phyloP scores from a whole-genome alignment of 129 eudicot species.

The Smallanthus sonchifolius region DNA sequence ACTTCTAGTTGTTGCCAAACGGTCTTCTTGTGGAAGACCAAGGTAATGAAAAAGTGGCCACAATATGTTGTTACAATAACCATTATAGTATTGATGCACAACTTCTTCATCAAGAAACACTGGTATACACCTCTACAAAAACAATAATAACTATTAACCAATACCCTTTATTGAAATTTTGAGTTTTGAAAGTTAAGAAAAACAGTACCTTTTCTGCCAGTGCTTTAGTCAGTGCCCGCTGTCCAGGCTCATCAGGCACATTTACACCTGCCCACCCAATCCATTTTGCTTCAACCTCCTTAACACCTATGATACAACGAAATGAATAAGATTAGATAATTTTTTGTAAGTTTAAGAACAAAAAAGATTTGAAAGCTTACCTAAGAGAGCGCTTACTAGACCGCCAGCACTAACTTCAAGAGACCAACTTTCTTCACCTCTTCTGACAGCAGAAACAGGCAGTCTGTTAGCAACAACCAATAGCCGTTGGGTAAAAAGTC shows the following conservation, averaged over 20 bases:
- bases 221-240: conserved; percentile 73
- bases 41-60: conserved; percentile 97
- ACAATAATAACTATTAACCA: neutral
- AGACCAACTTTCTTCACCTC: conserved; percentile 85
- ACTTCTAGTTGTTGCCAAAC: conserved; percentile 90
- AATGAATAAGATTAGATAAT: neutral
- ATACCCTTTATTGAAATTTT: neutral
- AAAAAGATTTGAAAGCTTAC: conserved; percentile 31
- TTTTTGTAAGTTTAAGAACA: neutral
- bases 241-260: conserved; percentile 95
- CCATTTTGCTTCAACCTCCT: conserved; percentile 97
- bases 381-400: conserved; percentile 85
- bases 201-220: conserved; percentile 76
- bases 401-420: conserved; percentile 94
- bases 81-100: conserved; percentile 91
- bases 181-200: neutral
- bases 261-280: conserved; percentile 99
- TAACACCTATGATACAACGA: conserved; percentile 57
- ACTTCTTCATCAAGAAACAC: conserved; percentile 92
- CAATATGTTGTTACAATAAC: conserved; percentile 91
- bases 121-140: conserved; percentile 85
- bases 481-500: conserved; percentile 62
- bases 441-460: conserved; percentile 82
- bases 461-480: conserved; percentile 92
- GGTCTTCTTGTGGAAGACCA: conserved; percentile 94